Base-by-base conservation (phyloP, 129 eudicot species). In the Glebionis coronaria region DNA sequence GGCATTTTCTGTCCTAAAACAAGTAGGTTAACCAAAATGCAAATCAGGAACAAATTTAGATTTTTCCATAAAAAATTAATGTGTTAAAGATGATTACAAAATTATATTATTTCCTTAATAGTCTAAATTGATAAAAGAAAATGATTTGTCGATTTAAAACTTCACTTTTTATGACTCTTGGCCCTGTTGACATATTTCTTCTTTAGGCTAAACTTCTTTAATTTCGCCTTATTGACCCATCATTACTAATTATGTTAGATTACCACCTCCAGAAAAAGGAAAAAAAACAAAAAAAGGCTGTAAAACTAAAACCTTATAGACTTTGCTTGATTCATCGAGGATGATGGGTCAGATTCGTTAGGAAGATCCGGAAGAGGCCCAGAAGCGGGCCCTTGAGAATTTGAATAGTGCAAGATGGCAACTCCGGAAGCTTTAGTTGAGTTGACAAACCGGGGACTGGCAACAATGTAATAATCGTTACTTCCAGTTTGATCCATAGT, bases 311-410 rank as follows among this genome's bases (percentile, higher is more conserved):
- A 93, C 98, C 98, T 93, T 84, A 93, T 86, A 71, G 98, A 93
- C 79, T 87, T 80, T 78, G 98, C 98, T 88, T 93, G 98, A 75
- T 67, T 84, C 92, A 93, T 93, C 61, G 98, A 93, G 80, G 77
- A 93, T 60, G 64, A 82, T 5, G 86, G 60, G 85, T 93, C 98
- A 54, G 67, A 71, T 72, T 88, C 97, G 52, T 73, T 83, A 77
- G 95, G 95, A 74, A 82, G 83, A 77, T 84, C 97, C 28, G 98
- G 98, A 79, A 93, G 95, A 72, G 97, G 95, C 75, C 95, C 98
- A 55, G 98, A 84, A 74, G 88, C 90, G 14, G 95, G 97, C 45
- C 90, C 95, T 67, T 80, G 90, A 20, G 96, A 93, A 77, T 86
- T 86, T 27, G 95, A 86, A 76, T 93, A 93, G 74, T 93, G 98